A percentile compares a stretch with the other conserved stretches of the same genome.
Conservation (phyloP, 768 basidiomycete genomes). For the Heimioporus sp. region DNA sequence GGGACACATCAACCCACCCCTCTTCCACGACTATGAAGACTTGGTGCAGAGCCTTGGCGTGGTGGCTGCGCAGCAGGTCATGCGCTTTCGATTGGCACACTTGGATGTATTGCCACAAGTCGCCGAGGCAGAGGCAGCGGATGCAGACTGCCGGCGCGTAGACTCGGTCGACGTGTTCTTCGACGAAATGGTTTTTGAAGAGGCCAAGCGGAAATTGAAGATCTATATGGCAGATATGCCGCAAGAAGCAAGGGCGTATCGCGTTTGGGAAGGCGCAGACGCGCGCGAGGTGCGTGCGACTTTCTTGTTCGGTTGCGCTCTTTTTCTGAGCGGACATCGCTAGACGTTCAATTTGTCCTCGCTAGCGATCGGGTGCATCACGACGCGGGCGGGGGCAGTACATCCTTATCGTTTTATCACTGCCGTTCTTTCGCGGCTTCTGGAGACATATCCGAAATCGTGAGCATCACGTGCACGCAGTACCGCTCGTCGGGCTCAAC, state of each 20-base stretch:
- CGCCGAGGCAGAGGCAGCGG: constrained; percentile 27
- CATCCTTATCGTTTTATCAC: constrained; percentile 74
- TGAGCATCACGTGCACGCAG: constrained; percentile 18
- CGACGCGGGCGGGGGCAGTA: constrained; percentile 55
- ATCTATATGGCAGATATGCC: constrained; percentile 52
- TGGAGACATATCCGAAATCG: constrained; percentile 44
- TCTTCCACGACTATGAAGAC: constrained; percentile 44
- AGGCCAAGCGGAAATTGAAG: constrained; percentile 43
- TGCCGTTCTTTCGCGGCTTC: constrained; percentile 50
- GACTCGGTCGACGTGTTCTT: constrained; percentile 36
- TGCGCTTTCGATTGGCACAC: constrained; percentile 41
- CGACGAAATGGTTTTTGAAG: constrained; percentile 28
- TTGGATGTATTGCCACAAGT: constrained; percentile 30
- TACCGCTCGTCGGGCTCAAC: constrained; percentile 4
- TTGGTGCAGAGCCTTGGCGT: constrained; percentile 39
- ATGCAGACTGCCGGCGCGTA: constrained; percentile 31
- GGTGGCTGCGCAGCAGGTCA: constrained; percentile 37
- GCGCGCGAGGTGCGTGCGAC: constrained; percentile 33
- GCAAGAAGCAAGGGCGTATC: constrained; percentile 36
- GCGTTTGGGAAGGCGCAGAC: constrained; percentile 29
- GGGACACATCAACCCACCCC: constrained; percentile 48
- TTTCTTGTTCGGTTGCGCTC: neutral
- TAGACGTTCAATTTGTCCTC: constrained; percentile 52
- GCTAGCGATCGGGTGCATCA: constrained; percentile 48
- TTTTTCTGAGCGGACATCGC: neutral